These are phyloP conservation scores for Salvia splendens DNA, from an alignment of 257 asterid species.

Conservation along the genomic window DNA sequence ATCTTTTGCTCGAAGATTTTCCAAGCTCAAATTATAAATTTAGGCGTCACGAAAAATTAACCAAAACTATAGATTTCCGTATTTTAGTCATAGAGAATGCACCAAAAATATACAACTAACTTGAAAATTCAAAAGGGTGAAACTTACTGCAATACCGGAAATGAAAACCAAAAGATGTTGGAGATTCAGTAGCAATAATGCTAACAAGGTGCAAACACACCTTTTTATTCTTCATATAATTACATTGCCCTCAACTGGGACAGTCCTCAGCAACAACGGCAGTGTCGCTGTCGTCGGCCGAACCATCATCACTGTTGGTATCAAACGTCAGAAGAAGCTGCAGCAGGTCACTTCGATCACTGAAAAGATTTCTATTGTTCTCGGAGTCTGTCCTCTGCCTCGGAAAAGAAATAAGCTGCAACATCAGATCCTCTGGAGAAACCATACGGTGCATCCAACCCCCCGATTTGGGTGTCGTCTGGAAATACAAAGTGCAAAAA, in stretches of 20 bases:
- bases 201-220: slow-evolving; percentile 20
- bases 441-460: slow-evolving; percentile 51
- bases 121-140: slow-evolving; percentile 1
- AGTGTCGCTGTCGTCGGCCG: slow-evolving; percentile 39
- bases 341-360: slow-evolving; percentile 45
- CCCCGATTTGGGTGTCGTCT: slow-evolving; percentile 49
- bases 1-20: neutral
- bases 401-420: slow-evolving; percentile 53
- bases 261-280: slow-evolving; percentile 39
- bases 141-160: neutral
- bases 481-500: slow-evolving; percentile 57
- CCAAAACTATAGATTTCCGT: neutral
- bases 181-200: neutral
- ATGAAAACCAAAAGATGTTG: neutral
- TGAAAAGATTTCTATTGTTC: slow-evolving; percentile 35
- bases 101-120: slow-evolving; percentile 20
- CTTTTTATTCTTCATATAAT: slow-evolving; percentile 16
- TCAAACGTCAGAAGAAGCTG: slow-evolving; percentile 50
- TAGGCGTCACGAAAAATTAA: neutral
- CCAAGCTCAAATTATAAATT: neutral
- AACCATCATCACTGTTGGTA: slow-evolving; percentile 47
- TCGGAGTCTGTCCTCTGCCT: slow-evolving; percentile 44
- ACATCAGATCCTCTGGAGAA: slow-evolving; percentile 57
- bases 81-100: neutral
- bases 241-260: slow-evolving; percentile 32